Percentiles rank a stretch among this genome's conserved stretches.
phyloP scores from a whole-genome alignment of 2,329 filamentous ascomycete genomes.

The Penicillium brasilianum region DNA sequence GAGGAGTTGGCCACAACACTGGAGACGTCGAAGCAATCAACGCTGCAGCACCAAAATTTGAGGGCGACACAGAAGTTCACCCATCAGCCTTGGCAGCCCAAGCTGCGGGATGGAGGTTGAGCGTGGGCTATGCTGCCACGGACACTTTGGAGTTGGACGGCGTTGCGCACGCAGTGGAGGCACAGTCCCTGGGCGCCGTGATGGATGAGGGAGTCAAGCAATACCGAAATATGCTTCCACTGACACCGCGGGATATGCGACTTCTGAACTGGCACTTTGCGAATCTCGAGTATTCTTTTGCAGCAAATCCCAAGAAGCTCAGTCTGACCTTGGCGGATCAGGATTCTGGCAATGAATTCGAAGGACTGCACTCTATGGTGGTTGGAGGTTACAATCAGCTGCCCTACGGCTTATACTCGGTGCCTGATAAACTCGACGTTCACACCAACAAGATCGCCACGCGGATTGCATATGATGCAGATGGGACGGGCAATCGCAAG shows the following conservation, averaged over 20 bases:
- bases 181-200: slow-evolving; percentile 83
- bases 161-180: slow-evolving; percentile 63
- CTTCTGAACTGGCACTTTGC: slow-evolving; percentile 98
- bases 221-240: slow-evolving; percentile 79
- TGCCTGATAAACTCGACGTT: slow-evolving; percentile 77
- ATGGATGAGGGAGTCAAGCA: slow-evolving; percentile 90
- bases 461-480: slow-evolving; percentile 68
- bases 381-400: slow-evolving; percentile 93
- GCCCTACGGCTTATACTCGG: slow-evolving; percentile 80
- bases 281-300: slow-evolving; percentile 97
- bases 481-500: slow-evolving; percentile 49
- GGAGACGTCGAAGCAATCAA: slow-evolving; percentile 54
- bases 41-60: slow-evolving; percentile 62
- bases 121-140: slow-evolving; percentile 64
- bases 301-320: slow-evolving; percentile 81
- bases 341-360: slow-evolving; percentile 96
- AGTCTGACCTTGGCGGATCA: slow-evolving; percentile 95
- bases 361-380: slow-evolving; percentile 91
- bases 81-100: slow-evolving; percentile 79
- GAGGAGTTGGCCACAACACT: slow-evolving; percentile 54
- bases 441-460: slow-evolving; percentile 74
- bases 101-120: slow-evolving; percentile 81
- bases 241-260: slow-evolving; percentile 84
- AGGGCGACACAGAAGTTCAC: slow-evolving; percentile 65
- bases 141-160: slow-evolving; percentile 73